Conservation (phyloP, 768 basidiomycete species). For the Termitomyces sp. region DNA sequence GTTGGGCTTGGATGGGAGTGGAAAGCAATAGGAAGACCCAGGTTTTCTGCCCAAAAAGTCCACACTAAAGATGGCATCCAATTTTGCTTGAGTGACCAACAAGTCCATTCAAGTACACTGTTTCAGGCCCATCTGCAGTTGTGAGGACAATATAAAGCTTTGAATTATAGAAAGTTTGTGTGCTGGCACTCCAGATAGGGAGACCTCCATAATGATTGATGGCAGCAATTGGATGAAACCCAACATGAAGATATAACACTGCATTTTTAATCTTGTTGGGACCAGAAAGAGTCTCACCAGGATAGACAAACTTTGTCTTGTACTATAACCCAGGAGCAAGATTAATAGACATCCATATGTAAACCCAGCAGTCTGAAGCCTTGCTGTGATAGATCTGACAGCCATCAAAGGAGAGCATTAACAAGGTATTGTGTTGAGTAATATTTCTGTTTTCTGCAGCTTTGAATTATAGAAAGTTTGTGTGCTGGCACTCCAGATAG, state of each 20-base stretch:
- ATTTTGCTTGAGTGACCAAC: constrained; percentile 21
- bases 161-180: constrained; percentile 8
- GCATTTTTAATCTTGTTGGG: constrained; percentile 7
- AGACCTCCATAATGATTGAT: constrained; percentile 1
- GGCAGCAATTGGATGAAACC: constrained; percentile 2
- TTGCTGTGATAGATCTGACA: constrained; percentile 30
- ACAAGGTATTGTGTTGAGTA: constrained; percentile 20
- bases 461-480: constrained; percentile 10
- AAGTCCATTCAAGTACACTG: constrained; percentile 23
- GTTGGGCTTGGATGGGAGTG: neutral
- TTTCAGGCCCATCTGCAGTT: constrained; percentile 27
- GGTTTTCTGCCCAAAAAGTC: too few species aligned
- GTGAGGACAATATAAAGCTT: constrained; percentile 17
- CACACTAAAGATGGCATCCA: constrained; percentile 17
- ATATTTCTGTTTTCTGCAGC: constrained; percentile 12
- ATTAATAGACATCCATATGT: constrained; percentile 29
- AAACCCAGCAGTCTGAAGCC: constrained; percentile 27
- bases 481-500: neutral
- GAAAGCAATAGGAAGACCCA: neutral
- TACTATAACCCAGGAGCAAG: constrained; percentile 22
- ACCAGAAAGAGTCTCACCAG: constrained; percentile 8
- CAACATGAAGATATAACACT: neutral
- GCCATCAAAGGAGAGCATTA: constrained; percentile 29
- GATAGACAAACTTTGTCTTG: constrained; percentile 18
- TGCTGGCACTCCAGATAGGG: neutral